These are phyloP conservation scores for Colletotrichum navitas DNA, from an alignment of 2,329 filamentous ascomycete genomes.

Conservation along the genomic window DNA sequence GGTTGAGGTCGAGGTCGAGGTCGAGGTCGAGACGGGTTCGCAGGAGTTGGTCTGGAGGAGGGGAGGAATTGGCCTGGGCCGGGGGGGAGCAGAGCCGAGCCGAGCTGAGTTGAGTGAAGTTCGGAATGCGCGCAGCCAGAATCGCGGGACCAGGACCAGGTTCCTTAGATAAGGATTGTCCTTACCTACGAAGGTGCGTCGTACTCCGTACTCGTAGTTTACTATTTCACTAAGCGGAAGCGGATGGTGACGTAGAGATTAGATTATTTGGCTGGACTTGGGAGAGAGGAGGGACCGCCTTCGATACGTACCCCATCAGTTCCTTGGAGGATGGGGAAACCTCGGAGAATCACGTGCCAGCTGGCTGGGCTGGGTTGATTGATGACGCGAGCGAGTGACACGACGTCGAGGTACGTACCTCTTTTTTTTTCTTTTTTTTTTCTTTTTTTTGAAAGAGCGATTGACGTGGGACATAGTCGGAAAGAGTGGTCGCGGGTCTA, in stretches of 20 bases:
- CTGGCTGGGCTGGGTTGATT: background rate
- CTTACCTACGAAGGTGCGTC: no score
- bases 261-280: background rate
- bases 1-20: background rate
- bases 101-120: background rate
- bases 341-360: conserved; percentile 30
- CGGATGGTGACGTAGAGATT: conserved; percentile 48
- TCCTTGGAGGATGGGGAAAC: conserved; percentile 45
- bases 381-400: conserved; percentile 10
- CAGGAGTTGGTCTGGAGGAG: conserved; percentile 7
- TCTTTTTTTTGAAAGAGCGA: no score
- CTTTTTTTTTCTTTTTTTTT: background rate
- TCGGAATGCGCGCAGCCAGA: conserved; percentile 17
- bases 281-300: background rate
- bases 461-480: conserved; percentile 15
- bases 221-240: no score
- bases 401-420: background rate
- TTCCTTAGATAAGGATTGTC: background rate
- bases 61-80: background rate
- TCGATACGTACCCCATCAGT: no score
- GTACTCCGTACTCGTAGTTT: background rate
- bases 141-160: conserved; percentile 28
- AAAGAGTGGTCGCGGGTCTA: conserved; percentile 27
- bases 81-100: background rate
- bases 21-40: background rate